Evolutionary conservation across 1,284 basidiomycete species (phyloP), one percentile per base, ranked within the genome.

Genomic region (Ganoderma multipileum): DNA sequence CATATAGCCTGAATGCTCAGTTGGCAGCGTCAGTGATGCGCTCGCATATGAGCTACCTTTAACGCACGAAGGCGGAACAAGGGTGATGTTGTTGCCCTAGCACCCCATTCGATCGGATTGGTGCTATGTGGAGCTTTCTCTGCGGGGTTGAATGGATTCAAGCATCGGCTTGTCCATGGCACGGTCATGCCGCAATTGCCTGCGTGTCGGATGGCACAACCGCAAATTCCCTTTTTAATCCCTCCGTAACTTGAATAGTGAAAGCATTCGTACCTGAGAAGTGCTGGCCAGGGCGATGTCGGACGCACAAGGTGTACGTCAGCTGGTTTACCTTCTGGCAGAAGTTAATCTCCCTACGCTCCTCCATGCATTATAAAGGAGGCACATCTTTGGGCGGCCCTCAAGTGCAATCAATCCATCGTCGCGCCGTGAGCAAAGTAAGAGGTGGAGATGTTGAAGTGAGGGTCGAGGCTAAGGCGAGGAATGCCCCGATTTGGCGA

Each of bases 401-500:
- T 50, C 8, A 3, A 30, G 28, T 55, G 2, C 16, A 28, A 55
- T 33, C 9, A 8, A 16, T 36, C 26, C n/a, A 57, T n/a, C 8
- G 18, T 54, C 23, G 23, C n/a, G 47, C 11, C 47, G 12, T 50
- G 23, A 14, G 12, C 23, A 20, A 36, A 58, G 28, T 5, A 33
- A 33, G 9, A n/a, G n/a, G n/a, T 39, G 8, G 44, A n/a, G 7
- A 30, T 14, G 16, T 12, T 38, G 41, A 18, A 12, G 59, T 20
- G 26, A 30, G 8, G 20, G 18, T 20, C 18, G 44, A 58, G 55
- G 55, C 55, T 23, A 58, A 58, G 42, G 42, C 28, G 60, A 61
- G 26, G 54, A 58, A 33, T 58, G 41, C 65, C 60, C 61, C 39
- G 38, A 55, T 50, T 50, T 50, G 47, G 61, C 28, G 18, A 33